These are phyloP conservation scores for Scopulariopsis brevicaulis DNA, from an alignment of 2,329 filamentous ascomycete genomes.

Conservation along the genomic window DNA sequence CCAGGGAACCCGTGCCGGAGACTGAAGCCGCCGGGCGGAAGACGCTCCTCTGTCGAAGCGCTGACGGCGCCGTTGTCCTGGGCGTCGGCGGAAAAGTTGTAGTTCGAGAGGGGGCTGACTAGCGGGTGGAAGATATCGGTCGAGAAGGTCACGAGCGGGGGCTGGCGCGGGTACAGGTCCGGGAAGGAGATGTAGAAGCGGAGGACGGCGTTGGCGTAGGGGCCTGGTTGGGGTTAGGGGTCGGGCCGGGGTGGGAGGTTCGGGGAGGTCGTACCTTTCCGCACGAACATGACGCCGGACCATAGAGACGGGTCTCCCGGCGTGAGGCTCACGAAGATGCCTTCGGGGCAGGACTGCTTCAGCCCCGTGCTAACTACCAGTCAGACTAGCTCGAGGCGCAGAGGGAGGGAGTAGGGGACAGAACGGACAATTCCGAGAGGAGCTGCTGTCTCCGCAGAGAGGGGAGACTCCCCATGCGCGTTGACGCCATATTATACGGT, in stretches of 20 bases:
- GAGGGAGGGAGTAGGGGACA: background rate
- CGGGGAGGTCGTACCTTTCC: constrained; percentile 51
- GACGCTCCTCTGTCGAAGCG: constrained; percentile 68
- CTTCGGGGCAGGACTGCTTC: constrained; percentile 72
- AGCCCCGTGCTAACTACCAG: constrained; percentile 55
- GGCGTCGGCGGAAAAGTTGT: constrained; percentile 77
- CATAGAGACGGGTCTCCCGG: constrained; percentile 73
- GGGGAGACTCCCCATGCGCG: constrained; percentile 33
- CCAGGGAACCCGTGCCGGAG: constrained; percentile 80
- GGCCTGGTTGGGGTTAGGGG: constrained; percentile 42
- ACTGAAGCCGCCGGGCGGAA: constrained; percentile 85
- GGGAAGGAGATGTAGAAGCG: constrained; percentile 88
- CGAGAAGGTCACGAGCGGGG: constrained; percentile 77
- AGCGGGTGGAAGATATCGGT: constrained; percentile 94
- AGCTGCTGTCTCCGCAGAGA: constrained; percentile 64
- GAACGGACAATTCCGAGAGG: constrained; percentile 66
- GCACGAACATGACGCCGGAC: constrained; percentile 86
- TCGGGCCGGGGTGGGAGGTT: background rate
- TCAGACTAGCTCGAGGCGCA: constrained; percentile 2
- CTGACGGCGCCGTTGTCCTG: constrained; percentile 68
- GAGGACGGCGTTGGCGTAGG: constrained; percentile 77
- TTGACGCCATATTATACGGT: constrained; percentile 26
- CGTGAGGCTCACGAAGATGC: constrained; percentile 76
- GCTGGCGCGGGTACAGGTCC: constrained; percentile 62
- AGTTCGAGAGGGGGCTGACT: constrained; percentile 85